phyloP scores from a whole-genome alignment of 768 basidiomycete species.

The Lactifluus pinguis region DNA sequence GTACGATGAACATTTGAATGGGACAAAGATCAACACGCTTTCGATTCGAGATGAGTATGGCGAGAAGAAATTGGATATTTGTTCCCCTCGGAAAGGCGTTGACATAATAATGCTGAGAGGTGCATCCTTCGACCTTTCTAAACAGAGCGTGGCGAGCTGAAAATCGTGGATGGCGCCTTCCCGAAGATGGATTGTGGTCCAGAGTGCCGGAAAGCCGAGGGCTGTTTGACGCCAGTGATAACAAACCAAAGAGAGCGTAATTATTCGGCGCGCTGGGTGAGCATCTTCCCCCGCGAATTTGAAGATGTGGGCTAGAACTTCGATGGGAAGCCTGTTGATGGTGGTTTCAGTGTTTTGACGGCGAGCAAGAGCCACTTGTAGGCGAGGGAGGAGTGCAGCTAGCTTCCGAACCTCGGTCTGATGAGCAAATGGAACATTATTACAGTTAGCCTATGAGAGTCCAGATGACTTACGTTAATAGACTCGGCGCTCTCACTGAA shows the following conservation, averaged over 20 bases:
- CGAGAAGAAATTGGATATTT: constrained; percentile 18
- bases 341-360: constrained; percentile 8
- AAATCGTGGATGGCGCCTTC: constrained; percentile 19
- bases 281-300: constrained; percentile 12
- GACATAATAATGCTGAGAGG: constrained; percentile 17
- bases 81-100: constrained; percentile 17
- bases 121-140: constrained; percentile 17
- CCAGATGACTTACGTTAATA: constrained; percentile 4
- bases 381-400: constrained; percentile 15
- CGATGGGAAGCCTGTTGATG: constrained; percentile 16
- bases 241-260: constrained; percentile 18
- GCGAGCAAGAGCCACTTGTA: constrained; percentile 13
- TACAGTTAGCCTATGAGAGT: neutral
- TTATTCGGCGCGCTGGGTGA: constrained; percentile 11
- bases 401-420: constrained; percentile 15
- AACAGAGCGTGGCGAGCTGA: constrained; percentile 17
- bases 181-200: constrained; percentile 19
- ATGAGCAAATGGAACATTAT: neutral
- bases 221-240: constrained; percentile 19
- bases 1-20: constrained; percentile 16
- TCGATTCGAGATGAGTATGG: constrained; percentile 17
- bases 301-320: constrained; percentile 15
- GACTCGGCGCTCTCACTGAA: neutral
- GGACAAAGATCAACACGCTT: constrained; percentile 13
- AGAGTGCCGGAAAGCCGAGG: constrained; percentile 16